These are phyloP conservation scores for Cucurbita maxima DNA, from an alignment of 306 rosid species.

Conservation along the genomic window DNA sequence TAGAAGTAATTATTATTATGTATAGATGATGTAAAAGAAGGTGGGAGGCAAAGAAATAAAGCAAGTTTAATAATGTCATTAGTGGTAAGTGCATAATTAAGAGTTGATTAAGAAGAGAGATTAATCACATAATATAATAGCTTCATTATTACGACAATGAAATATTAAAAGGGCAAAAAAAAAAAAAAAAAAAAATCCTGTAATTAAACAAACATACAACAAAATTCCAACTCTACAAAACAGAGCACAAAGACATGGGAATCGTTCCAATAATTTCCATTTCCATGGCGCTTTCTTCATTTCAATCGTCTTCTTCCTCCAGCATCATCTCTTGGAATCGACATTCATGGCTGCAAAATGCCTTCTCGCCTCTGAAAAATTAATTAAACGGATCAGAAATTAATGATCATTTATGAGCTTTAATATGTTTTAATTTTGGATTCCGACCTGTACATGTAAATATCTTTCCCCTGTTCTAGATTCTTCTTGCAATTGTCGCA, in stretches of 20 bases:
- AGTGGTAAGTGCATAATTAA: not conserved
- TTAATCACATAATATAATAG: not conserved
- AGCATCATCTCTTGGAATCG: conserved; percentile 53
- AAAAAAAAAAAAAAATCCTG: not conserved
- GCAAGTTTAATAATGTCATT: not conserved
- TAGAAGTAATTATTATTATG: too few relatives aligned
- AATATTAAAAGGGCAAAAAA: not conserved
- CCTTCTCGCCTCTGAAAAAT: conserved; percentile 70
- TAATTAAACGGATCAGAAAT: not conserved
- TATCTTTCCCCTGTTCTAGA: conserved; percentile 63
- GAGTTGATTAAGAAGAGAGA: not conserved
- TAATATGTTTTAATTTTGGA: not conserved
- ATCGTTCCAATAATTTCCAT: not conserved
- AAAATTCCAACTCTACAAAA: conserved; percentile 6
- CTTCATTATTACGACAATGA: not conserved
- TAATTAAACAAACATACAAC: not conserved
- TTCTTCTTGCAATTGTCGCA: conserved; percentile 65
- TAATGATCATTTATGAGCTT: too few relatives aligned
- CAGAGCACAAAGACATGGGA: not conserved
- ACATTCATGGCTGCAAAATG: conserved; percentile 88
- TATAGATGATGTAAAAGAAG: too few relatives aligned
- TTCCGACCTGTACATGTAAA: conserved; percentile 88
- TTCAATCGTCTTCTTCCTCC: conserved; percentile 31
- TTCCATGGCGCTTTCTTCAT: not conserved
- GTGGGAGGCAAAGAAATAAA: too few relatives aligned